Conservation (phyloP, 2,329 filamentous ascomycete species). For the Fusarium duplospermum region DNA sequence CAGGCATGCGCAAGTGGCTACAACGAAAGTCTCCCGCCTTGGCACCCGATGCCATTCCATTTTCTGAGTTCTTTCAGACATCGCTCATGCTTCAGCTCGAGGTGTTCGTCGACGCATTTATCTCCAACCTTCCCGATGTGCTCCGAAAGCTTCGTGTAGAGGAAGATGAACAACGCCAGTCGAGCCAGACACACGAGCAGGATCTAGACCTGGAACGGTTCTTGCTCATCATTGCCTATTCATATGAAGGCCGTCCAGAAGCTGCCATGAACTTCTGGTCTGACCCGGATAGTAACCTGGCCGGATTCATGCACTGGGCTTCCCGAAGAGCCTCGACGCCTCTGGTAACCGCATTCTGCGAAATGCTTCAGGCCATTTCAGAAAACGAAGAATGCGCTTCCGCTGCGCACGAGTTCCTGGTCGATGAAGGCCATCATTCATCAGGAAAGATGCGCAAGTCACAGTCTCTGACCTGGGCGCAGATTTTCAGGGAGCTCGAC, state of each 20-base stretch:
- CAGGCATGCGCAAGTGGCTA: conserved; percentile 83
- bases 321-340: conserved; percentile 94
- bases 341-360: conserved; percentile 95
- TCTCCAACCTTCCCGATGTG: conserved; percentile 94
- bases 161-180: conserved; percentile 86
- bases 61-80: conserved; percentile 77
- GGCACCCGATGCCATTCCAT: conserved; percentile 73
- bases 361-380: conserved; percentile 91
- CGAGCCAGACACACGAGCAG: conserved; percentile 73
- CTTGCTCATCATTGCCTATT: conserved; percentile 89
- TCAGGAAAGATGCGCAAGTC: conserved; percentile 84
- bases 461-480: conserved; percentile 89
- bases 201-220: conserved; percentile 87
- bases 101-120: conserved; percentile 89
- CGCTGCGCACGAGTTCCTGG: conserved; percentile 86
- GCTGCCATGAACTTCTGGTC: conserved; percentile 91
- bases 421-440: conserved; percentile 82
- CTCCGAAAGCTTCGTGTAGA: conserved; percentile 86
- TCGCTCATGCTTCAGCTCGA: conserved; percentile 86
- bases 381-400: conserved; percentile 85
- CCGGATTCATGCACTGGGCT: conserved; percentile 97
- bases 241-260: conserved; percentile 87
- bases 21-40: conserved; percentile 82
- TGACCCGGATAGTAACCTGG: conserved; percentile 90
- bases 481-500: conserved; percentile 90